Conservation (phyloP, 495 filamentous ascomycete species). For the Daldinia grandis region DNA sequence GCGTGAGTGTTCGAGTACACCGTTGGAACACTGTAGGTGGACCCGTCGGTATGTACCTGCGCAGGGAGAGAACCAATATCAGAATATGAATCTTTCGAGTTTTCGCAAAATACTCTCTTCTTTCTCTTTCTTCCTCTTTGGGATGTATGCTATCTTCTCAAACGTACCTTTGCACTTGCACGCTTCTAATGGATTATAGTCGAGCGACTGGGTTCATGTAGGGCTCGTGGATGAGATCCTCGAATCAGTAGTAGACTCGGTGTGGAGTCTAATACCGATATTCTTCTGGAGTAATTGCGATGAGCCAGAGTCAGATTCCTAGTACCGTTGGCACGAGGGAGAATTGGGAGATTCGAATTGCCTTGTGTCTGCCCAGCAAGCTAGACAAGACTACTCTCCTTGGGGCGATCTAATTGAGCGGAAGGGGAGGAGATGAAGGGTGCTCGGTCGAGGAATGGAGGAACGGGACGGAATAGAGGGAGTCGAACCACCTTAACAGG, state of each 20-base stretch:
- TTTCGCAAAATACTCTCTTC: conserved; percentile 12
- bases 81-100: conserved; percentile 31
- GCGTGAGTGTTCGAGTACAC: conserved; percentile 62
- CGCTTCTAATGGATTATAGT: conserved; percentile 46
- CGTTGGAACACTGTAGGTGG: conserved; percentile 54
- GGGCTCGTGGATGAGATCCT: conserved; percentile 44
- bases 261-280: conserved; percentile 44
- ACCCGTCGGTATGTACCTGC: conserved; percentile 58
- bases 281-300: conserved; percentile 45
- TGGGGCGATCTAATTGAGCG: conserved; percentile 41
- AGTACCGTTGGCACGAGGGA: conserved; percentile 46
- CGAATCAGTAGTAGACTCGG: conserved; percentile 47
- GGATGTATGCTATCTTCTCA: conserved; percentile 5
- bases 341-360: conserved; percentile 37
- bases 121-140: background rate
- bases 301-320: conserved; percentile 48
- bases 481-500: conserved; percentile 53
- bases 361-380: conserved; percentile 38
- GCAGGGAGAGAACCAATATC: conserved; percentile 47
- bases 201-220: conserved; percentile 46
- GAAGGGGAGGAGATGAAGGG: conserved; percentile 42
- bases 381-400: conserved; percentile 49
- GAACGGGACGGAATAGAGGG: conserved; percentile 48
- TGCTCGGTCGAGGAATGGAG: conserved; percentile 56
- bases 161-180: conserved; percentile 49